phyloP scores from a whole-genome alignment of 805 yeast species.

The Ogataea methanolica region DNA sequence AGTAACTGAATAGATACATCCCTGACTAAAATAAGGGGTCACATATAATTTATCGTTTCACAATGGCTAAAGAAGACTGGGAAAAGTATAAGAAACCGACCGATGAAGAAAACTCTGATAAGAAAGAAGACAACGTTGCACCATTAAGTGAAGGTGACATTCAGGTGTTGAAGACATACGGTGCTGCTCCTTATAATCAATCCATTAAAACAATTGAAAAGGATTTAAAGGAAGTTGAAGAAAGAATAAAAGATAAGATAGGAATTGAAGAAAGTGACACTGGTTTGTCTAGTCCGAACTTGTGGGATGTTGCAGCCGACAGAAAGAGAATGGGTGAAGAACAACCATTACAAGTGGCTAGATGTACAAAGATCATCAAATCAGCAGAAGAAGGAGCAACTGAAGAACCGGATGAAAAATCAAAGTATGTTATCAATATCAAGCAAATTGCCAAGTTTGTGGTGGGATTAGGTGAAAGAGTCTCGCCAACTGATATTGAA shows the following conservation, averaged over 20 bases:
- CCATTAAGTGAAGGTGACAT: conserved; percentile 96
- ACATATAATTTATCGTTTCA: not conserved
- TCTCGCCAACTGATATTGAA: conserved; percentile 97
- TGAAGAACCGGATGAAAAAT: conserved; percentile 56
- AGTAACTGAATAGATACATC: too few relatives aligned
- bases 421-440: conserved; percentile 92
- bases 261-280: conserved; percentile 96
- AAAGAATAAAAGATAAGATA: conserved; percentile 86
- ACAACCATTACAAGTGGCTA: conserved; percentile 95
- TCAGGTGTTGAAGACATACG: conserved; percentile 94
- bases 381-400: conserved; percentile 35
- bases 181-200: conserved; percentile 92
- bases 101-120: conserved; percentile 46
- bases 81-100: conserved; percentile 91
- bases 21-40: not conserved
- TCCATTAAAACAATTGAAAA: conserved; percentile 77
- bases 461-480: conserved; percentile 93
- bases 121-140: conserved; percentile 64
- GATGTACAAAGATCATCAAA: conserved; percentile 95
- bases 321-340: conserved; percentile 89
- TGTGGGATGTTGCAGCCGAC: conserved; percentile 98
- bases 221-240: conserved; percentile 81
- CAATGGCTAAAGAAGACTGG: conserved; percentile 97
- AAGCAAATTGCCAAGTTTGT: conserved; percentile 98
- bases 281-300: conserved; percentile 93